Conservation (phyloP, 805 yeast species). For the Priceomyces carsonii region DNA sequence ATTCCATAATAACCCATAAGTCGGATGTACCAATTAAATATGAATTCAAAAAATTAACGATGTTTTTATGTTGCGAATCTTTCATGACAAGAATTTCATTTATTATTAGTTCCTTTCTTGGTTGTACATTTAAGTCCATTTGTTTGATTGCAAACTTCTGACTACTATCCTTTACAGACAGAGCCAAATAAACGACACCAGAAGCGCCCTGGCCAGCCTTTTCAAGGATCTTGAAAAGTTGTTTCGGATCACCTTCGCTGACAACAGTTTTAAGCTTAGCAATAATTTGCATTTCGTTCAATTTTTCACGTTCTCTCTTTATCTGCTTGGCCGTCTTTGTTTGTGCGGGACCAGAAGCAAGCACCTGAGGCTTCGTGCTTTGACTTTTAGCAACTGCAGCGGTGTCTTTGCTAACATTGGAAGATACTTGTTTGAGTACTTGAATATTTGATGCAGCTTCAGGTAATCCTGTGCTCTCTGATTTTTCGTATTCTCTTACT, state of each 20-base stretch:
- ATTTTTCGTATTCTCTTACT: slow-evolving; percentile 2
- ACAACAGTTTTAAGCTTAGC: slow-evolving; percentile 82
- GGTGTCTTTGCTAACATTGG: too few relatives aligned
- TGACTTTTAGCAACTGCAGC: slow-evolving; percentile 6
- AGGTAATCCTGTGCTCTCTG: slow-evolving; percentile 1
- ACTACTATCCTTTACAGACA: slow-evolving; percentile 54
- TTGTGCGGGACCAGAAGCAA: slow-evolving; percentile 11
- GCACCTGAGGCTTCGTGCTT: slow-evolving; percentile 5
- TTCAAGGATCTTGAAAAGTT: slow-evolving; percentile 71
- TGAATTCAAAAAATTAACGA: slow-evolving; percentile 92
- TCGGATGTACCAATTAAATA: slow-evolving; percentile 78
- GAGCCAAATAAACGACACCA: slow-evolving; percentile 91
- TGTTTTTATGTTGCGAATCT: slow-evolving; percentile 90
- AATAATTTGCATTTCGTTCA: slow-evolving; percentile 88
- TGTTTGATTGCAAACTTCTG: slow-evolving; percentile 92
- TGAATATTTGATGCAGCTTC: neutral
- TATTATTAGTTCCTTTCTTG: slow-evolving; percentile 91
- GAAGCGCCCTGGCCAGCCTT: slow-evolving; percentile 98
- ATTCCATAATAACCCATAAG: slow-evolving; percentile 99
- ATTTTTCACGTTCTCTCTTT: slow-evolving; percentile 41
- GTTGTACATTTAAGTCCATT: slow-evolving; percentile 89
- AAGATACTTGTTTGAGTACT: slow-evolving; percentile 1
- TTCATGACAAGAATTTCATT: slow-evolving; percentile 97
- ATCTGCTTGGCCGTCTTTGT: slow-evolving; percentile 39
- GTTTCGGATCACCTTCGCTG: slow-evolving; percentile 81